Evolutionary conservation across 306 rosid species (phyloP), one percentile per base, ranked within the genome.

Genomic region (Spatholobus suberectus): DNA sequence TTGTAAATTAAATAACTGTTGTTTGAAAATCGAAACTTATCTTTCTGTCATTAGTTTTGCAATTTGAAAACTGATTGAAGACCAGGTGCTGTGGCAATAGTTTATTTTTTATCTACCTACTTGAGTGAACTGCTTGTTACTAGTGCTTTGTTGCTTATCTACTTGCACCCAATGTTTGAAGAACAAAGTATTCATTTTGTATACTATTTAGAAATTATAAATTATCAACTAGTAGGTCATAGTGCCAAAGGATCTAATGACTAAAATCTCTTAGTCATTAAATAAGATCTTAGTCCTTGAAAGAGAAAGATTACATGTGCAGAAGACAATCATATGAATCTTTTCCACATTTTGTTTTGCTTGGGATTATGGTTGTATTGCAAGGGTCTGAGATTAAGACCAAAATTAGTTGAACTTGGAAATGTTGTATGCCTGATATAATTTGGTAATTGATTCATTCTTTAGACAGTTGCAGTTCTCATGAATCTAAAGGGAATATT

Each of bases 391-490:
- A 67, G 43, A 65, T 17, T 78, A 41, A 71, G 41, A 62, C 18
- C n/a, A 26, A 77, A 77, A 59, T 70, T 59, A 34, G 35, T 58
- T 38, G 51, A 49, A 62, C 51, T 4, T 71, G 70, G 65, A 51
- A 49, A 70, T 37, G 15, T 41, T 71, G 83, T 62, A 61, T 62
- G 76, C 9, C 57, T 11, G 78, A 46, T 62, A 63, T 84, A 44
- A 29, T 52, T 63, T 71, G 21, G 17, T 78, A 44, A 51, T 63
- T 72, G 20, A 62, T 62, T 61, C 69, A 57, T 55, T 76, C 18
- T 43, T 51, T 18, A 13, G 38, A 77, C 34, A 43, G 34, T 69
- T 76, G 58, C 71, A 38, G 29, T 6, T 46, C 52, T 49, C 17
- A 47, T 49, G 52, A 78, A 78, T 78, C 17, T 32, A 38, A 65